A percentile compares a stretch with the other conserved stretches of the same genome.
Evolutionary conservation across 345 rosid genomes (phyloP).

Genomic region (Euphorbia peplus): DNA sequence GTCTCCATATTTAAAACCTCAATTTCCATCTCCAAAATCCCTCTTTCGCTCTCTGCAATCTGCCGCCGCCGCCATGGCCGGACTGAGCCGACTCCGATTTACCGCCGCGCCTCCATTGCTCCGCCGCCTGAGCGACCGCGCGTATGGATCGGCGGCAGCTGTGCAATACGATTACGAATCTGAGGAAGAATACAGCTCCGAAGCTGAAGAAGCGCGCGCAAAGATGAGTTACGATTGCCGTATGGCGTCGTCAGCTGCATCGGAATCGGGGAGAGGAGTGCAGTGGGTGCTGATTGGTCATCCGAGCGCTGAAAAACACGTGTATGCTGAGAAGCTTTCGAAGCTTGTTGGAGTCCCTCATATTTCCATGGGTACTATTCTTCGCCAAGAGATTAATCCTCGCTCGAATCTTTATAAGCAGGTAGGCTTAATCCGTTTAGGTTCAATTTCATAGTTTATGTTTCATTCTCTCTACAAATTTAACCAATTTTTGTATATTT

Average conservation of each 20-base stretch:
- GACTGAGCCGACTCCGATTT: slow-evolving; percentile 46
- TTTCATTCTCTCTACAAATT: not conserved
- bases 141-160: slow-evolving; percentile 69
- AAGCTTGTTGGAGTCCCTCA: slow-evolving; percentile 81
- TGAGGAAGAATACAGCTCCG: slow-evolving; percentile 20
- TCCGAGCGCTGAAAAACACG: slow-evolving; percentile 63
- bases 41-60: slow-evolving; percentile 14
- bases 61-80: slow-evolving; percentile 53
- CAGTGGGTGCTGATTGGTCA: slow-evolving; percentile 95
- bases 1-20: slow-evolving; percentile 38
- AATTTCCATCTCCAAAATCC: not conserved
- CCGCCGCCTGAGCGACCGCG: slow-evolving; percentile 20
- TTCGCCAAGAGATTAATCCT: slow-evolving; percentile 80
- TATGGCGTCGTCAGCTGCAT: slow-evolving; percentile 36
- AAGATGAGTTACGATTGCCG: slow-evolving; percentile 2
- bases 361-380: slow-evolving; percentile 86
- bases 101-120: slow-evolving; percentile 21
- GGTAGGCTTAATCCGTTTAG: slow-evolving; percentile 28
- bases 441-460: not conserved
- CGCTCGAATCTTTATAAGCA: slow-evolving; percentile 64
- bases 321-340: slow-evolving; percentile 79
- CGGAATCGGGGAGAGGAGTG: slow-evolving; percentile 62
- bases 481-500: no score
- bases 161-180: slow-evolving; percentile 39
- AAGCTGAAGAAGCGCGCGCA: not conserved